Percentiles rank a stretch among this genome's conserved stretches.
Conservation (phyloP, 2,329 filamentous ascomycete species). For the Botrytis byssoidea region DNA sequence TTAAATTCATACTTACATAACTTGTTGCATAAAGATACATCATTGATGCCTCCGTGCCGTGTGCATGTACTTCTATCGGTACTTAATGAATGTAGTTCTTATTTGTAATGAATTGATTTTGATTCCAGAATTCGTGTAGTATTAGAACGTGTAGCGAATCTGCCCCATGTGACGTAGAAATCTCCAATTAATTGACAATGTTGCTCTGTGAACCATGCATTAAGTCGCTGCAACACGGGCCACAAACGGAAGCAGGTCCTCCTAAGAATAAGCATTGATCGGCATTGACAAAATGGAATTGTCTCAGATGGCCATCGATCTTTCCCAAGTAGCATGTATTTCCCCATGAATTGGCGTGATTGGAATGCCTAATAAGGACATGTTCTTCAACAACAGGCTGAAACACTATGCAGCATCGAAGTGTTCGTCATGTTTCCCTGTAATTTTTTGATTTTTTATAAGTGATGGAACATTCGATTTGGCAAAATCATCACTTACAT, state of each 20-base stretch:
- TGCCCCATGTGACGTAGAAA: not conserved
- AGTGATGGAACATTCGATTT: not conserved
- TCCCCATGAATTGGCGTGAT: not conserved
- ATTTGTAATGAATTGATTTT: not conserved
- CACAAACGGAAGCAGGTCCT: not conserved
- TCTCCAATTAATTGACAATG: not conserved
- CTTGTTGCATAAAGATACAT: not conserved
- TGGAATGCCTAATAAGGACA: not conserved
- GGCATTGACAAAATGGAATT: not conserved
- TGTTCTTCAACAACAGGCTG: not conserved
- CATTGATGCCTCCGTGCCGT: not conserved
- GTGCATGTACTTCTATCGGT: not conserved
- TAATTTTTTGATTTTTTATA: not conserved
- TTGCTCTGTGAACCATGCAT: not conserved
- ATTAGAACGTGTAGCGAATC: not conserved
- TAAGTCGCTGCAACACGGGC: not conserved
- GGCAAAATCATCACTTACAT: not conserved
- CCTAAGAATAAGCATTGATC: not conserved
- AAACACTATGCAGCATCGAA: not conserved
- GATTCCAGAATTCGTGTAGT: not conserved
- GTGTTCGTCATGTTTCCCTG: not conserved
- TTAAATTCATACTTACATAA: not conserved
- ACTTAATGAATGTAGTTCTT: not conserved
- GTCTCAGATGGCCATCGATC: not conserved
- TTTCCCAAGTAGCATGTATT: not conserved